These are phyloP conservation scores for Microdochium bolleyi DNA, from an alignment of 2,329 filamentous ascomycete genomes.

Conservation along the genomic window DNA sequence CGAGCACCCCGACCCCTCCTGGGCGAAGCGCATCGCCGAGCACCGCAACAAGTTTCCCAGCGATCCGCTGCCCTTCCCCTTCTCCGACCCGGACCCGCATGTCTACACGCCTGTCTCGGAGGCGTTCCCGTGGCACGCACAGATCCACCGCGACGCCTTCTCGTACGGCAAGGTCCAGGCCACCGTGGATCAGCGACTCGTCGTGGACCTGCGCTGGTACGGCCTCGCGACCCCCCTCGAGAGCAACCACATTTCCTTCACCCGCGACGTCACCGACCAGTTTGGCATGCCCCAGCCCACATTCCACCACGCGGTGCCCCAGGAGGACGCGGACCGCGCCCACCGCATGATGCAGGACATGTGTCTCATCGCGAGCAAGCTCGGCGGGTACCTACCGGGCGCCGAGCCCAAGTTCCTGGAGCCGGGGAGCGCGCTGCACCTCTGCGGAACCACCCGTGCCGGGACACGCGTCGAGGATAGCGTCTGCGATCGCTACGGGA, in stretches of 20 bases:
- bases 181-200: constrained; percentile 10
- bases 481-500: constrained; percentile 9
- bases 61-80: constrained; percentile 8
- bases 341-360: constrained; percentile 15
- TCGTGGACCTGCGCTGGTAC: constrained; percentile 13
- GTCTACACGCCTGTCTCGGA: constrained; percentile 8
- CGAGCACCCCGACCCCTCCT: not conserved
- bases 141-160: constrained; percentile 17
- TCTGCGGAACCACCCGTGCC: constrained; percentile 10
- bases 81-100: constrained; percentile 8
- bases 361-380: constrained; percentile 6
- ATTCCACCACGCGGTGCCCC: constrained; percentile 7
- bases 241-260: constrained; percentile 8
- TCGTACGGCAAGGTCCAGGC: constrained; percentile 12
- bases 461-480: constrained; percentile 6
- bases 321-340: constrained; percentile 6
- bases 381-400: constrained; percentile 12
- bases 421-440: constrained; percentile 9
- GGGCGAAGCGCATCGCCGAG: not conserved
- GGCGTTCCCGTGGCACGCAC: constrained; percentile 13
- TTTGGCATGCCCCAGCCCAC: constrained; percentile 17
- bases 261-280: constrained; percentile 7
- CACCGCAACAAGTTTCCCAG: not conserved
- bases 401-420: constrained; percentile 10
- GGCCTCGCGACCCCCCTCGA: constrained; percentile 6